Evolutionary conservation across 495 filamentous ascomycete genomes (phyloP).

Genomic region (Gamarada debralockiae): DNA sequence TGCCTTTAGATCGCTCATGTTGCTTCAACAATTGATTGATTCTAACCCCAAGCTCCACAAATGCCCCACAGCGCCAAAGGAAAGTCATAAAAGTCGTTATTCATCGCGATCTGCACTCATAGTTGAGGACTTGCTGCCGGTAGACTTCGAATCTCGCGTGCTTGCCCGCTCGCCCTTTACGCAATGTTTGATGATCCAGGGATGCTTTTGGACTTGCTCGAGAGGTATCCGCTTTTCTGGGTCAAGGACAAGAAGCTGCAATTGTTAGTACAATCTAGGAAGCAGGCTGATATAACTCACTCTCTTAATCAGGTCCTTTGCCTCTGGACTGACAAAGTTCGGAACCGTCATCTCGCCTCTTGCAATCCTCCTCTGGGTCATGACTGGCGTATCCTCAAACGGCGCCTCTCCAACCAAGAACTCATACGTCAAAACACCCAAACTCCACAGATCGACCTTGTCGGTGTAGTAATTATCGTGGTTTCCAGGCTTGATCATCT

Average conservation of each 20-base stretch:
- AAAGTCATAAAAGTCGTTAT: slow-evolving; percentile 19
- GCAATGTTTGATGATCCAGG: slow-evolving; percentile 98
- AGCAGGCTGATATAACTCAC: slow-evolving; percentile 43
- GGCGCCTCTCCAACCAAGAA: slow-evolving; percentile 94
- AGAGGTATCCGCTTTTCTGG: slow-evolving; percentile 90
- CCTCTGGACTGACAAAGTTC: slow-evolving; percentile 84
- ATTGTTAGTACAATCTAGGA: slow-evolving; percentile 1
- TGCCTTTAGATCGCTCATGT: no score
- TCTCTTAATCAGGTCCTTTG: slow-evolving; percentile 86
- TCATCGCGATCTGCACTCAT: slow-evolving; percentile 12
- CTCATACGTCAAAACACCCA: slow-evolving; percentile 95
- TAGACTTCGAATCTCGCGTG: slow-evolving; percentile 40
- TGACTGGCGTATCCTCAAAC: slow-evolving; percentile 91
- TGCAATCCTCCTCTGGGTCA: slow-evolving; percentile 90
- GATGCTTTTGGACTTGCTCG: slow-evolving; percentile 84
- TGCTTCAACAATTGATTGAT: no score
- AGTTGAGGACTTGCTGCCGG: slow-evolving; percentile 22
- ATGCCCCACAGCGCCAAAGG: slow-evolving; percentile 13
- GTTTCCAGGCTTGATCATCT: slow-evolving; percentile 85
- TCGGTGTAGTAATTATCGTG: slow-evolving; percentile 86
- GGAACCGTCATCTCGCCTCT: slow-evolving; percentile 91
- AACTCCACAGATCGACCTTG: slow-evolving; percentile 93
- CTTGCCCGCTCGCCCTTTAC: slow-evolving; percentile 65
- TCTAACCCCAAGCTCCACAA: slow-evolving; percentile 4
- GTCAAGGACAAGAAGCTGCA: slow-evolving; percentile 84